Evolutionary conservation across 495 filamentous ascomycete genomes (phyloP), one percentile per base, ranked within the genome.

Genomic region (Penicillium chermesinum): DNA sequence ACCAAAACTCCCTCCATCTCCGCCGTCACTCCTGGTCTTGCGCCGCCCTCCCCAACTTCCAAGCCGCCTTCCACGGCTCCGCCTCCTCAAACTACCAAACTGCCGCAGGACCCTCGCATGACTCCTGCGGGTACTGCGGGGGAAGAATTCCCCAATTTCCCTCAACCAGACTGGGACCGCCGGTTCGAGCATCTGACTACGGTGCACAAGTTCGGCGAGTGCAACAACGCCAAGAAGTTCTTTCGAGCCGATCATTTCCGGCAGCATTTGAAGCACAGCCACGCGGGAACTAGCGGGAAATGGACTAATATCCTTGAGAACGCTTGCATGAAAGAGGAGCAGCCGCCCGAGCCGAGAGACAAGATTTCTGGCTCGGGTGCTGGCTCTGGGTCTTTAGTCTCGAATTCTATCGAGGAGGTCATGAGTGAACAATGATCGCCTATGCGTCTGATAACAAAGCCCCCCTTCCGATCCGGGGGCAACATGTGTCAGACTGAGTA

Each of bases 221-320:
- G 93, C 78, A 98, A 98, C 63, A 88, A 94, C 53, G 85, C 85
- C 52, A 98, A 98, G 76, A 97, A 97, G 65, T 98, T 98, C 66
- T 98, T 87, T 70, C 83, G 93, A 3, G 93, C 93, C 14, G 93
- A 98, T 63, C 93, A 98, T 62, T 98, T 98, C 76, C 83, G 93
- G 32, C 93, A 98, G 66, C 93, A 98, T 70, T 74, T 98, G 44
- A 98, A 98, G 73, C 93, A 98, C 58, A 96, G 91, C 62, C 93
- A 98, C 68, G 89, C 86, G 6, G 94, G 93, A 10, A 91, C 89
- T 1, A 96, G 90, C 67, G 93, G 93, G 17, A 97, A 97, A 63
- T 97, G 94, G 93, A 98, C 93, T 15, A 98, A 98, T 65, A 91
- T 95, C 73, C 70, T 98, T 35, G 93, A 98, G 62, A 94, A 87